Percentiles rank a stretch among this genome's conserved stretches.
phyloP scores from a whole-genome alignment of 768 basidiomycete species.

The Pholiota microspora region DNA sequence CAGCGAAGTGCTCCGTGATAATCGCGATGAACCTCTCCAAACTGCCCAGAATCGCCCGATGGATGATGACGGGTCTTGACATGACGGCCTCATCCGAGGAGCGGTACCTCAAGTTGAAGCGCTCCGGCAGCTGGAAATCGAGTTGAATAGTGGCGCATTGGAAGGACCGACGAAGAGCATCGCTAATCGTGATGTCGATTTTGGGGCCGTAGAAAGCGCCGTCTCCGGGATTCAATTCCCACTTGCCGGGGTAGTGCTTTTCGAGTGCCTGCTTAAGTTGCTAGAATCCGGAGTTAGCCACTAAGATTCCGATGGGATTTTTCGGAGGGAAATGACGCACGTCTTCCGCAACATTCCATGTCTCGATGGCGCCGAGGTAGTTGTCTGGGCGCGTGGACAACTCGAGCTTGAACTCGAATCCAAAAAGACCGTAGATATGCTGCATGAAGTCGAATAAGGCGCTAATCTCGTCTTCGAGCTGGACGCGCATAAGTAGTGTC shows the following conservation, averaged over 20 bases:
- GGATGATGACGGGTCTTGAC: constrained; percentile 93
- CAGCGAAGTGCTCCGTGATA: constrained; percentile 94
- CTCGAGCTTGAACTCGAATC: constrained; percentile 91
- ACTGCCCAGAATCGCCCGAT: constrained; percentile 93
- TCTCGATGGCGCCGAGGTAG: constrained; percentile 82
- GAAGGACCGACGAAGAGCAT: constrained; percentile 90
- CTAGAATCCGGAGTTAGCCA: constrained; percentile 33
- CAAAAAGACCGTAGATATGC: constrained; percentile 89
- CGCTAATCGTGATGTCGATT: constrained; percentile 95
- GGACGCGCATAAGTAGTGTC: constrained; percentile 6
- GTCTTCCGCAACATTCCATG: constrained; percentile 87
- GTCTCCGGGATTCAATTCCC: constrained; percentile 93
- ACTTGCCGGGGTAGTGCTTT: constrained; percentile 80
- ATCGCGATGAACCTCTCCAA: constrained; percentile 96
- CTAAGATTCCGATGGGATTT: background rate
- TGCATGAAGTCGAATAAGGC: constrained; percentile 94
- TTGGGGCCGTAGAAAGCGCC: constrained; percentile 99
- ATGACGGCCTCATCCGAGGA: constrained; percentile 65
- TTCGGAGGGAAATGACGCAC: constrained; percentile 40
- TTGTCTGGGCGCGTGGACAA: constrained; percentile 97
- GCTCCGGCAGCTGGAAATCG: constrained; percentile 96
- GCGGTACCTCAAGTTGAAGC: constrained; percentile 93
- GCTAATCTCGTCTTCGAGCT: constrained; percentile 87
- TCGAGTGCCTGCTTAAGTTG: constrained; percentile 86
- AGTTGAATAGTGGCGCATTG: constrained; percentile 99